Evolutionary conservation across 2,329 filamentous ascomycete genomes (phyloP).

Genomic region (Venturiaceae sp.): DNA sequence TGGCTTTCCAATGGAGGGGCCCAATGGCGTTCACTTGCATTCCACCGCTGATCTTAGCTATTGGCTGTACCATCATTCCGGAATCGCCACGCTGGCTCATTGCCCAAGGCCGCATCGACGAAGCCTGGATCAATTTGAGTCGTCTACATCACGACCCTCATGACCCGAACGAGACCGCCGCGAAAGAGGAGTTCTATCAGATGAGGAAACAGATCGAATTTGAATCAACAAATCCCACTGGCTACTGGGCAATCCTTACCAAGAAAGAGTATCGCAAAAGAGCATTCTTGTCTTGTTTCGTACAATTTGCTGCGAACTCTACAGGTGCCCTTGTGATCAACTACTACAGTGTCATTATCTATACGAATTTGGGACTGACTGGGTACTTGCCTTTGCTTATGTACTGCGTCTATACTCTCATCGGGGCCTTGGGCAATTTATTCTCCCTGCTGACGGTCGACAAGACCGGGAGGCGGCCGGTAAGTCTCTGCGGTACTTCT

Average conservation of each 20-base stretch:
- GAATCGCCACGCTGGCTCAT: slow-evolving; percentile 52
- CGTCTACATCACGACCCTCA: slow-evolving; percentile 13
- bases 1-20: slow-evolving; percentile 8
- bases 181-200: slow-evolving; percentile 18
- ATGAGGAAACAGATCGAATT: slow-evolving; percentile 17
- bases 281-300: slow-evolving; percentile 15
- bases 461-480: slow-evolving; percentile 18
- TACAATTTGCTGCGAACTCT: slow-evolving; percentile 17
- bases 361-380: slow-evolving; percentile 15
- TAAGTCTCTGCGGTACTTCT: slow-evolving; percentile 17
- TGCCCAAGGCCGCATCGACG: slow-evolving; percentile 32
- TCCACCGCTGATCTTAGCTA: slow-evolving; percentile 2
- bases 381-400: slow-evolving; percentile 16
- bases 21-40: slow-evolving; percentile 8
- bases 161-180: slow-evolving; percentile 14
- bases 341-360: slow-evolving; percentile 18
- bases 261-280: slow-evolving; percentile 15
- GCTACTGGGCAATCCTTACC: slow-evolving; percentile 15
- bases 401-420: slow-evolving; percentile 18
- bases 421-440: slow-evolving; percentile 22
- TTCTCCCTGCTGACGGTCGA: slow-evolving; percentile 28
- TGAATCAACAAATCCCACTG: slow-evolving; percentile 13
- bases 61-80: slow-evolving; percentile 18
- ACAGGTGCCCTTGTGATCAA: slow-evolving; percentile 18
- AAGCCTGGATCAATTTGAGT: slow-evolving; percentile 29